Evolutionary conservation across 2,329 filamentous ascomycete species (phyloP).

Genomic region (Tolypocladium album): DNA sequence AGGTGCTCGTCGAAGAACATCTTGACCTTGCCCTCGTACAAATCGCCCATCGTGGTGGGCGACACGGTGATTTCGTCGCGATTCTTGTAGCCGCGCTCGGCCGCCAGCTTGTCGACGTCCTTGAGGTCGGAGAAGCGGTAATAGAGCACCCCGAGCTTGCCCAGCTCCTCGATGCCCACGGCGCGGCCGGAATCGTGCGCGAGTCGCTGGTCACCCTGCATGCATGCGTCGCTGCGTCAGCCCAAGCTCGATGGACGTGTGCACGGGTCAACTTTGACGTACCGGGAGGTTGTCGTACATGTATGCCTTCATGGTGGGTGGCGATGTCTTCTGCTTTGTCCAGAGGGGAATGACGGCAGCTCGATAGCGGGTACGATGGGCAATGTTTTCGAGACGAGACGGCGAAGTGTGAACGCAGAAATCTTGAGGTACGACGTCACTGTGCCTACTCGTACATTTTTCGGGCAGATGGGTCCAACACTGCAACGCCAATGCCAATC

Average conservation of each 20-base stretch:
- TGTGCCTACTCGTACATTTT: background rate
- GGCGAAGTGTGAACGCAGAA: background rate
- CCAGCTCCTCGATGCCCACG: slow-evolving; percentile 55
- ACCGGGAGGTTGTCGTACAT: slow-evolving; percentile 45
- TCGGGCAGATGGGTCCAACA: background rate
- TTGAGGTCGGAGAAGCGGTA: slow-evolving; percentile 52
- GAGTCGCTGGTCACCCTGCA: slow-evolving; percentile 85
- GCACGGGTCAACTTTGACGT: slow-evolving; percentile 21
- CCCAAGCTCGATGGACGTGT: background rate
- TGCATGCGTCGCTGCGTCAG: background rate
- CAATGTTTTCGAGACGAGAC: background rate
- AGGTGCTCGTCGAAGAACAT: slow-evolving; percentile 91
- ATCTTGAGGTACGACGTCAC: background rate
- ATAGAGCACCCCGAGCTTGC: slow-evolving; percentile 71
- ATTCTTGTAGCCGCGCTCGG: slow-evolving; percentile 77
- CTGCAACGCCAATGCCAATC: background rate
- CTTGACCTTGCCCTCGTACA: slow-evolving; percentile 91
- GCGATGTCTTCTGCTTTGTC: background rate
- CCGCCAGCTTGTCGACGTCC: slow-evolving; percentile 64
- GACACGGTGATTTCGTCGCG: slow-evolving; percentile 88
- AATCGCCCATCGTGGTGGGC: slow-evolving; percentile 70
- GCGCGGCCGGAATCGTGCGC: slow-evolving; percentile 75
- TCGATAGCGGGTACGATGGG: background rate
- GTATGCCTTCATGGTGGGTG: slow-evolving; percentile 43
- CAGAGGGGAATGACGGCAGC: background rate